Evolutionary conservation across 2,329 filamentous ascomycete species (phyloP).

Genomic region (Alternaria sp.): DNA sequence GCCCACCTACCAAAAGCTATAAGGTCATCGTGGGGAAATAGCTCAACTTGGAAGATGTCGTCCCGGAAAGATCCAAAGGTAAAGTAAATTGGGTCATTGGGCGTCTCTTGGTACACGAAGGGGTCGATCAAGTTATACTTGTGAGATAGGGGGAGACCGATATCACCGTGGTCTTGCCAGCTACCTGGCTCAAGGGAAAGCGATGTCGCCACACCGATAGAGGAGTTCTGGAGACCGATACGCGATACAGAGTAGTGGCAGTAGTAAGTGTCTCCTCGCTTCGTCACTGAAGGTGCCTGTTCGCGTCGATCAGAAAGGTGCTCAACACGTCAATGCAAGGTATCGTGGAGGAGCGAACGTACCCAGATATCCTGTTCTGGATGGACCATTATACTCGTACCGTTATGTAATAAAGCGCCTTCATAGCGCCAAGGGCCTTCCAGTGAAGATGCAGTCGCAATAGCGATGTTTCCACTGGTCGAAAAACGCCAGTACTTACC

Average conservation of each 20-base stretch:
- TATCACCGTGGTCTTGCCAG: slow-evolving; percentile 68
- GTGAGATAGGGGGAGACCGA: slow-evolving; percentile 50
- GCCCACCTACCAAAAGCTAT: slow-evolving; percentile 17
- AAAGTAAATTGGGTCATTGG: slow-evolving; percentile 52
- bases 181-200: slow-evolving; percentile 59
- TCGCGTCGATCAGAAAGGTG: neutral
- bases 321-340: neutral
- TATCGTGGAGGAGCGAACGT: neutral
- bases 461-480: slow-evolving; percentile 58
- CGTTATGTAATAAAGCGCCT: slow-evolving; percentile 54
- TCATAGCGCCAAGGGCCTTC: slow-evolving; percentile 58
- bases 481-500: slow-evolving; percentile 61
- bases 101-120: slow-evolving; percentile 51
- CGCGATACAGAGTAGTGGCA: slow-evolving; percentile 69
- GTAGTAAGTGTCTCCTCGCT: slow-evolving; percentile 66
- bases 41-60: slow-evolving; percentile 67
- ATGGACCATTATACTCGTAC: slow-evolving; percentile 53
- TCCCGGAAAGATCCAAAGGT: slow-evolving; percentile 75
- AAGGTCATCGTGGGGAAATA: slow-evolving; percentile 40
- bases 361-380: slow-evolving; percentile 60
- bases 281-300: slow-evolving; percentile 69
- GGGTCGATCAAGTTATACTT: slow-evolving; percentile 61
- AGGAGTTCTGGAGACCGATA: slow-evolving; percentile 67
- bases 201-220: slow-evolving; percentile 66
- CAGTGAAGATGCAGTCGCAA: slow-evolving; percentile 56